Evolutionary conservation across 1,284 basidiomycete species (phyloP), one percentile per base, ranked within the genome.

Genomic region (Fomitopsis schrenkii): DNA sequence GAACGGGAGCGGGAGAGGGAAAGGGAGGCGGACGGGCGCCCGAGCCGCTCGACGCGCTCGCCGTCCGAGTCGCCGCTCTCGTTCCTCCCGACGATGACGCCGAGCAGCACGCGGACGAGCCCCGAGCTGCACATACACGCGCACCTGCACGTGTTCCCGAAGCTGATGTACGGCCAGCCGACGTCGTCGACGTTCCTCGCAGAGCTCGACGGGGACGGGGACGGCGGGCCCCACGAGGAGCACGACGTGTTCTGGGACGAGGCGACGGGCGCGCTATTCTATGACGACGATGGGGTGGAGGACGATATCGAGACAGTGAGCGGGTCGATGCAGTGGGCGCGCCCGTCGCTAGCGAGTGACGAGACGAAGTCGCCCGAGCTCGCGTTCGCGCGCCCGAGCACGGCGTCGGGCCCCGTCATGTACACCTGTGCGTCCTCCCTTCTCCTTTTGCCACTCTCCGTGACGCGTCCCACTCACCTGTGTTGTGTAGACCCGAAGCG

Each of bases 241-340:
- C n/a, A n/a, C 26, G 46, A 35, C 46, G 30, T 46, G 54, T 41
- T 58, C 48, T 38, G 41, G 38, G 58, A 44, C 35, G 57, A 44
- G 63, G 57, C 54, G 40, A 44, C 33, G 28, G 46, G 58, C 40
- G 36, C 22, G 26, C 45, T 35, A 5, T 22, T 35, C 48, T 41
- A 26, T 42, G 57, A 53, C 22, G 57, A 53, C 14, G 52, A 14
- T 8, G 38, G 38, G 12, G 38, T 2, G 38, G 38, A 64, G 53
- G 64, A 63, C 58, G 59, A 63, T 56, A 64, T 70, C 60, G 68
- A 70, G 60, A 62, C 62, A 17, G 58, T 66, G 38, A 69, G 68
- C 57, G 69, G 68, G 10, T 66, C 66, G 38, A 59, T 70, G 55
- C 63, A 63, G 41, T 72, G 70, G 71, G 61, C 67, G 10, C 59